Percentiles rank a stretch among this genome's conserved stretches.
Conservation (phyloP, 768 basidiomycete species). For the Paxillus ammoniavirescens region DNA sequence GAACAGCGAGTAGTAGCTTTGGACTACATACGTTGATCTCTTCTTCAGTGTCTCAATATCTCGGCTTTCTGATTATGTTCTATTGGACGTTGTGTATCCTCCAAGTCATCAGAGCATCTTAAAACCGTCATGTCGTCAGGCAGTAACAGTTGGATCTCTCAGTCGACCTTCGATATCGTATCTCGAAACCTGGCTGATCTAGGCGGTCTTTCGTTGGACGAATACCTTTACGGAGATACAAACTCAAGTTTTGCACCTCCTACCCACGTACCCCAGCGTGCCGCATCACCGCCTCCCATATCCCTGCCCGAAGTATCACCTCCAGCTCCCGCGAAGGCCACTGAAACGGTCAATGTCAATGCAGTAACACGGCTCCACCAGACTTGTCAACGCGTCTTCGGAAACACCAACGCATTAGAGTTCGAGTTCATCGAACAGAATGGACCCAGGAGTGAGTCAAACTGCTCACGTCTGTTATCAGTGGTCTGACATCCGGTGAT, state of each 20-base stretch:
- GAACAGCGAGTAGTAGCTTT: too few relatives aligned
- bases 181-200: conserved; percentile 25
- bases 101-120: neutral
- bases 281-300: neutral
- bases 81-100: neutral
- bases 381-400: conserved; percentile 41
- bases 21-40: neutral
- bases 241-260: neutral
- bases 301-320: conserved; percentile 1
- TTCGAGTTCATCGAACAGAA: conserved; percentile 48
- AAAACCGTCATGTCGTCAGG: neutral
- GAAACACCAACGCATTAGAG: conserved; percentile 39
- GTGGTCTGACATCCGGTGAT: conserved; percentile 3
- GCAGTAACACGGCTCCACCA: conserved; percentile 40
- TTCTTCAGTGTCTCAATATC: neutral
- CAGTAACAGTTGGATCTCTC: neutral
- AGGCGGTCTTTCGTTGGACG: conserved; percentile 26
- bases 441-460: conserved; percentile 33
- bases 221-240: conserved; percentile 19
- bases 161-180: conserved; percentile 23
- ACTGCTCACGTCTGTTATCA: too few relatives aligned
- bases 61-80: neutral
- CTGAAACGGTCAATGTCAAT: conserved; percentile 12
- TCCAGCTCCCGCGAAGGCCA: neutral
- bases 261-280: neutral